Base-by-base conservation (phyloP, 2,329 filamentous ascomycete genomes). In the Colletotrichum gloeosporioides region DNA sequence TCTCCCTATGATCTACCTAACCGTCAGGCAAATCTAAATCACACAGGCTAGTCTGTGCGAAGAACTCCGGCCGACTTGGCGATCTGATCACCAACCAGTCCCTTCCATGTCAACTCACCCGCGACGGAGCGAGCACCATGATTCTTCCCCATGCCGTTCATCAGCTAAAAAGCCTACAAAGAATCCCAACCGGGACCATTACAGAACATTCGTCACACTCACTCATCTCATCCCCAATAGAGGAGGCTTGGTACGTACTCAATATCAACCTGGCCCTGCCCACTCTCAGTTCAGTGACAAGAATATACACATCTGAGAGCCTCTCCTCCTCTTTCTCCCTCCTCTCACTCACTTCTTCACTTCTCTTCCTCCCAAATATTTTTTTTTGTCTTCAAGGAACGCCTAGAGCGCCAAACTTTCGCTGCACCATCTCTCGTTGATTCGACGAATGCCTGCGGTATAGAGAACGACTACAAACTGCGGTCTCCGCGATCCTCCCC, bases 1-100 rank as follows among this genome's bases (percentile, higher is more conserved):
- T 74, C 64, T 76, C 29, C 74, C 70, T 64, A 74, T 73, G 34
- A 62, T 76, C 74, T 65, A 76, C 74, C 74, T 63, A 76, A 76
- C 70, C 74, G 74, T 76, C 74, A 76, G 49, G 64, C 70, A 74
- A 76, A 76, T 74, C 25, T 62, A 73, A 73, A 74, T 76, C 74
- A 76, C 74, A 76, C 74, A 76, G 74, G 74, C 74, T 76, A 76
- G 74, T 76, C 74, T 76, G 74, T 76, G 74, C 74, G 61, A 76
- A 66, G 73, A 76, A 72, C 76, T 77, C 73, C 69, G 76, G 76
- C 76, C 73, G 73, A 77, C 76, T 77, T 77, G 76, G 76, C 76
- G 76, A 77, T 77, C 76, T 76, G 76, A 77, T 76, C 76, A 76
- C 76, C 73, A 68, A 53, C 61, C 73, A 74, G 70, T 76, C 70